phyloP scores from a whole-genome alignment of 2,329 filamentous ascomycete genomes.

The Xenosphaeropsis pyriputrescens region DNA sequence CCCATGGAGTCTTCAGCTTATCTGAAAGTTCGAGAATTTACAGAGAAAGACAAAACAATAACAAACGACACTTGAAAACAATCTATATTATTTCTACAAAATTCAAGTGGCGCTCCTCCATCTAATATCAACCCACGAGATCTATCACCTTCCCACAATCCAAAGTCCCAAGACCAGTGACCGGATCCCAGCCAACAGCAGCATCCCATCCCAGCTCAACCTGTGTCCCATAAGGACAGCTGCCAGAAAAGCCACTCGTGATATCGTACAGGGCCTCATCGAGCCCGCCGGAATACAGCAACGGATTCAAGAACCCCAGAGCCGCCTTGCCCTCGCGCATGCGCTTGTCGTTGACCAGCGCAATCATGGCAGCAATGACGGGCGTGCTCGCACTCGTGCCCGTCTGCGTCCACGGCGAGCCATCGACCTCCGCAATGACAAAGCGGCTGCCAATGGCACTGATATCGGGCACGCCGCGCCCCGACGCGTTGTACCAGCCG shows the following conservation, averaged over 20 bases:
- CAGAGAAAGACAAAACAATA: too few species aligned
- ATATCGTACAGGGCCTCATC: conserved; percentile 22
- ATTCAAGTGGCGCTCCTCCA: too few species aligned
- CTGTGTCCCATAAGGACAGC: too few species aligned
- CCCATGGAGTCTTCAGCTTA: too few species aligned
- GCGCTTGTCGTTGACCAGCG: conserved; percentile 5
- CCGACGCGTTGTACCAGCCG: conserved; percentile 20
- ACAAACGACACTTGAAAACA: too few species aligned
- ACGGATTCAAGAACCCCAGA: conserved; percentile 20
- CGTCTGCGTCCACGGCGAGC: conserved; percentile 3
- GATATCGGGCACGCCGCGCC: conserved; percentile 36
- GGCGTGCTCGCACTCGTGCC: conserved; percentile 29
- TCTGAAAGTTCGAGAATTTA: too few species aligned
- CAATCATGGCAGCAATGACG: conserved; percentile 37
- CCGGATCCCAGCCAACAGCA: conserved; percentile 28
- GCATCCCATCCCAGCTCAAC: too few species aligned
- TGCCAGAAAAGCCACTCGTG: conserved; percentile 11
- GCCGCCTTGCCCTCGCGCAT: conserved; percentile 4
- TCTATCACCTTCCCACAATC: too few species aligned
- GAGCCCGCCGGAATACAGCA: conserved; percentile 28
- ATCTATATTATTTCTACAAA: too few species aligned
- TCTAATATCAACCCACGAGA: too few species aligned
- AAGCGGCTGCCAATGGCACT: conserved; percentile 3
- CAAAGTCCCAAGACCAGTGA: conserved; percentile 29
- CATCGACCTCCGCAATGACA: conserved; percentile 3